phyloP scores from a whole-genome alignment of 2,329 filamentous ascomycete genomes.

The Diaporthe australafricana region DNA sequence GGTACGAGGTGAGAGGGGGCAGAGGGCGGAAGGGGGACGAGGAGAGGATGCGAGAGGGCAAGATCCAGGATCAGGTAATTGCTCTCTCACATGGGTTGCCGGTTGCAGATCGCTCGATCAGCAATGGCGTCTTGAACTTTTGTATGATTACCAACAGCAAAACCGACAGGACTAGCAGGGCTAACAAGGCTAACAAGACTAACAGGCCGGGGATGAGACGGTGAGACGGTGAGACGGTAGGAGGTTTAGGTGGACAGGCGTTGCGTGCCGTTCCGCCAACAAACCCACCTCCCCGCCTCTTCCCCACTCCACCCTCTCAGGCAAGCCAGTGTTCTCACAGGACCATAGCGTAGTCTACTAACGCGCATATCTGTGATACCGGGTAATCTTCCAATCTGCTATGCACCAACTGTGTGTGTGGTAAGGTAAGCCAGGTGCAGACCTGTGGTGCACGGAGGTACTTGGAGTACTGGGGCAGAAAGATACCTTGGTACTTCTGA shows the following conservation, averaged over 20 bases:
- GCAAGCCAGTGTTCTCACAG: background rate
- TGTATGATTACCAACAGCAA: too few species aligned
- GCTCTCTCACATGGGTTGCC: background rate
- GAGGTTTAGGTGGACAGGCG: background rate
- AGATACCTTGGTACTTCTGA: background rate
- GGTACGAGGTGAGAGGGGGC: background rate
- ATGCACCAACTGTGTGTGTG: background rate
- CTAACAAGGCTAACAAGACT: too few species aligned
- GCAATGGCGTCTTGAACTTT: too few species aligned
- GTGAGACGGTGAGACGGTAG: conserved; percentile 1
- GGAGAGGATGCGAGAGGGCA: background rate
- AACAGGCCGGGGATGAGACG: background rate
- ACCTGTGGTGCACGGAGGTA: too few species aligned
- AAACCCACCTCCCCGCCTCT: background rate
- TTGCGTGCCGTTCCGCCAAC: conserved; percentile 11
- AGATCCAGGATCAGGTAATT: background rate
- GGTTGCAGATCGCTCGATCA: too few species aligned
- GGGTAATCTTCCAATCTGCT: too few species aligned
- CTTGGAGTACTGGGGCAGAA: too few species aligned
- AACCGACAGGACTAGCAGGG: too few species aligned
- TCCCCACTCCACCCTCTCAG: background rate
- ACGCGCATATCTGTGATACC: too few species aligned
- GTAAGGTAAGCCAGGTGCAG: background rate
- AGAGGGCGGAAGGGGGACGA: background rate
- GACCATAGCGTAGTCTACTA: too few species aligned